phyloP scores from a whole-genome alignment of 352 stramenopile genomes.

The Halophytophthora polymorphica region DNA sequence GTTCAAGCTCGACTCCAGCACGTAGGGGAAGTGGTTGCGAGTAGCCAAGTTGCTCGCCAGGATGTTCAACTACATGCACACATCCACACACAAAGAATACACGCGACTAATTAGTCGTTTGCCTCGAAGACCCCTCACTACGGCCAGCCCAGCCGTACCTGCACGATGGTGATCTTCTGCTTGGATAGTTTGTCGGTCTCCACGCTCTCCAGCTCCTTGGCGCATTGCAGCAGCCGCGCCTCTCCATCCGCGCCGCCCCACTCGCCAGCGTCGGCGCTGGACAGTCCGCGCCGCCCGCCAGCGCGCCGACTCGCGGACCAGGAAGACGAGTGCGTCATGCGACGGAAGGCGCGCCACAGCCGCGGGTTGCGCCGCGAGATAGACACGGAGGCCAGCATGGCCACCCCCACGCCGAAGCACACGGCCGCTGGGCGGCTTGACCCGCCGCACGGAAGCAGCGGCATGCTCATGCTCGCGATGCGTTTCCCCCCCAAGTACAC shows the following conservation, averaged over 20 bases:
- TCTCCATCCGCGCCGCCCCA: neutral
- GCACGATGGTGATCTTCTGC: slow-evolving; percentile 75
- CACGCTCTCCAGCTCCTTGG: slow-evolving; percentile 40
- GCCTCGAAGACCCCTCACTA: neutral
- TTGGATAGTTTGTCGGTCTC: slow-evolving; percentile 30
- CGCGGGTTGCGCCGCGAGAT: slow-evolving; percentile 44
- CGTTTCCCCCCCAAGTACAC: too few species aligned
- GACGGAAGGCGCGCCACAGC: slow-evolving; percentile 50
- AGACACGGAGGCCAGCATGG: slow-evolving; percentile 65
- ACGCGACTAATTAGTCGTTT: slow-evolving; percentile 3
- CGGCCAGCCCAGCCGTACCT: slow-evolving; percentile 25
- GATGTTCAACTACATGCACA: slow-evolving; percentile 64
- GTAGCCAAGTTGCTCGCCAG: slow-evolving; percentile 83
- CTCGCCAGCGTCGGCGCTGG: slow-evolving; percentile 4
- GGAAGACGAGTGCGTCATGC: slow-evolving; percentile 18
- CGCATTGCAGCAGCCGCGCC: slow-evolving; percentile 43
- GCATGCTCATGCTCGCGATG: slow-evolving; percentile 21
- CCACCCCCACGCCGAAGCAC: slow-evolving; percentile 69
- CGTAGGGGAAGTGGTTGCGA: slow-evolving; percentile 84
- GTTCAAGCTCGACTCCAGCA: slow-evolving; percentile 75
- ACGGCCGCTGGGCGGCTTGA: slow-evolving; percentile 34
- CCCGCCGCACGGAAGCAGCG: slow-evolving; percentile 15
- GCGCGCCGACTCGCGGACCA: slow-evolving; percentile 11
- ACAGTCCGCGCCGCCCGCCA: slow-evolving; percentile 14
- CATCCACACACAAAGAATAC: neutral